Evolutionary conservation across 176 grass and related monocot species (phyloP), one percentile per base, ranked within the genome.

Genomic region (Zoysia japonica): DNA sequence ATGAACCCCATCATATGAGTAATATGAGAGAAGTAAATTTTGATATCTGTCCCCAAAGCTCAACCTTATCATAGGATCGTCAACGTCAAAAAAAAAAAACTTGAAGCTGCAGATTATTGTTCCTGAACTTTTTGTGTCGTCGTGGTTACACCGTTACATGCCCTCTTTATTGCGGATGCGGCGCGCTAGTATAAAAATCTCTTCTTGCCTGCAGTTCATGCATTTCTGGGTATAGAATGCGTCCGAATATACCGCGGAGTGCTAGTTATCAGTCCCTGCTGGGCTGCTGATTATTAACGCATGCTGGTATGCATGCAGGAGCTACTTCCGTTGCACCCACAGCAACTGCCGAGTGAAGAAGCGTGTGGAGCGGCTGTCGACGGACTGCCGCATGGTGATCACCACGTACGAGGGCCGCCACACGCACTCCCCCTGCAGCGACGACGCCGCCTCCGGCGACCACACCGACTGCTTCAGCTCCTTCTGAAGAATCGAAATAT

Each of bases 281-380:
- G 5, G 1, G 1, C 45, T 4, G 45, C 11, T 15, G 16, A 66
- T 11, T 4, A 4, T 40, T 65, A 65, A 15, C 35, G 12, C 35
- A 9, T 65, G 37, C 9, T 37, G 11, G 16, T 6, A 37, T 37
- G 59, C 38, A 0, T 59, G 72, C 86, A 97, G 94, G 86, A 97
- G 91, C 80, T 97, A 97, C 67, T 97, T 94, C 84, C 83, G 94
- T 60, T 97, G 94, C 89, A 97, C 94, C 2, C 91, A 97, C 79
- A 92, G 80, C 83, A 97, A 90, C 73, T 97, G 94, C 87, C 91
- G 94, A 14, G 94, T 97, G 84, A 97, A 97, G 89, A 97, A 97
- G 54, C 85, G 94, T 20, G 94, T 97, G 19, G 94, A 97, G 69
- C 82, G 94, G 60, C 82, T 97, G 77, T 97, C 94, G 19, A 93